These are phyloP conservation scores for Podospora comata DNA, from an alignment of 495 filamentous ascomycete genomes.

Conservation along the genomic window DNA sequence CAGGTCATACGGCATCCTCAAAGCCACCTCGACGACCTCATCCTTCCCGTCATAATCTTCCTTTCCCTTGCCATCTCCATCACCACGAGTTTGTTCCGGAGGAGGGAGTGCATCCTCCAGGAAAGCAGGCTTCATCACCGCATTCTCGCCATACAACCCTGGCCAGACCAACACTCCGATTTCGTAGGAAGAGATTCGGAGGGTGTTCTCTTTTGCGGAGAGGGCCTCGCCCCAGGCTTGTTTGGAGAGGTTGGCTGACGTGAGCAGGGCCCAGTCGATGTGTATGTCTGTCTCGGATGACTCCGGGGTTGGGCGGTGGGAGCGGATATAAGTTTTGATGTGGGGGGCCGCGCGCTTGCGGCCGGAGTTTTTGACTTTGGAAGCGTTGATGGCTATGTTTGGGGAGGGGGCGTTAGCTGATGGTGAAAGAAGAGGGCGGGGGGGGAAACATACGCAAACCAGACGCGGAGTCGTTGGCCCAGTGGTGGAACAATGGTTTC, in stretches of 20 bases:
- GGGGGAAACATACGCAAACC: not conserved
- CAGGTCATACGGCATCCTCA: conserved; percentile 81
- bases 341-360: conserved; percentile 82
- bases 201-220: conserved; percentile 49
- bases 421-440: not conserved
- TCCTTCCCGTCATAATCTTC: conserved; percentile 6
- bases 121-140: conserved; percentile 69
- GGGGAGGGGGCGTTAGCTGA: not conserved
- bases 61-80: conserved; percentile 1
- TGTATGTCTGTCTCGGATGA: not conserved
- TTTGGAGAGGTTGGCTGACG: conserved; percentile 55
- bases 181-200: conserved; percentile 78
- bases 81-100: conserved; percentile 4
- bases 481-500: conserved; percentile 65
- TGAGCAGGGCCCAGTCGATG: conserved; percentile 1
- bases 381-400: not conserved
- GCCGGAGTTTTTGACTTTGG: conserved; percentile 40
- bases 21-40: conserved; percentile 50
- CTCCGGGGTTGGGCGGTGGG: conserved; percentile 21
- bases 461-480: conserved; percentile 50
- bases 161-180: conserved; percentile 86
- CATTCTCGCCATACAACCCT: conserved; percentile 53
- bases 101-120: conserved; percentile 50
- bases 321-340: conserved; percentile 87
- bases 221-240: conserved; percentile 80